These are phyloP conservation scores for Fusarium redolens DNA, from an alignment of 2,329 filamentous ascomycete species.

Conservation along the genomic window DNA sequence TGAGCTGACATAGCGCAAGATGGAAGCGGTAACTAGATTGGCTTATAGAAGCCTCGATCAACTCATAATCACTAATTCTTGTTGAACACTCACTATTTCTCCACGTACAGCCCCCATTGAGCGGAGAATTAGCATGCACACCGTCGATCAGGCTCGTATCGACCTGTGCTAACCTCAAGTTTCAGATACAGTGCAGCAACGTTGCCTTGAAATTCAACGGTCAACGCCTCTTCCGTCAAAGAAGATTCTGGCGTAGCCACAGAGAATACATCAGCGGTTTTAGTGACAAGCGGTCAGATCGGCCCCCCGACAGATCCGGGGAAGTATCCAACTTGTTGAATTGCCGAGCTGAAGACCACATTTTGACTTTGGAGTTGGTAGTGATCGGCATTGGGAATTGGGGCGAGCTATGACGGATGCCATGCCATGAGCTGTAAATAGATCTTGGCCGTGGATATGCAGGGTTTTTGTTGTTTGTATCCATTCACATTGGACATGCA, in stretches of 20 bases:
- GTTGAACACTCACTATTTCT: neutral
- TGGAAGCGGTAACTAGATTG: neutral
- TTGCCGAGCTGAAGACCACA: neutral
- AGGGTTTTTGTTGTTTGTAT: neutral
- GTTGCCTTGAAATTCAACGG: constrained; percentile 7
- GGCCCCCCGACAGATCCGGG: constrained; percentile 7
- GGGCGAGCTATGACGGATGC: constrained; percentile 20
- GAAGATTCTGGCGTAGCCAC: constrained; percentile 14
- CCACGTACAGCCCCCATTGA: neutral
- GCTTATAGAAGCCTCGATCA: neutral
- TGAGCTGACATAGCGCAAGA: neutral
- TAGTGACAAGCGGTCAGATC: neutral
- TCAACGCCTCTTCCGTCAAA: neutral
- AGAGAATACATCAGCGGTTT: neutral
- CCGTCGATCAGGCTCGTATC: constrained; percentile 18
- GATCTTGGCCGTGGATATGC: constrained; percentile 1
- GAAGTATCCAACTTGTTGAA: neutral
- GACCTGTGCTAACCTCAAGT: neutral
- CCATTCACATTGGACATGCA: neutral
- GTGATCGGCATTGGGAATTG: constrained; percentile 10
- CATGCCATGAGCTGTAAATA: constrained; percentile 24
- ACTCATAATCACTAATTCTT: constrained; percentile 3
- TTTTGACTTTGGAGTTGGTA: neutral
- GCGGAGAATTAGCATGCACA: neutral
- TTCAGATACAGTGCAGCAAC: constrained; percentile 10